Evolutionary conservation across 805 yeast genomes (phyloP).

Genomic region (Kluyveromyces aestuarii): DNA sequence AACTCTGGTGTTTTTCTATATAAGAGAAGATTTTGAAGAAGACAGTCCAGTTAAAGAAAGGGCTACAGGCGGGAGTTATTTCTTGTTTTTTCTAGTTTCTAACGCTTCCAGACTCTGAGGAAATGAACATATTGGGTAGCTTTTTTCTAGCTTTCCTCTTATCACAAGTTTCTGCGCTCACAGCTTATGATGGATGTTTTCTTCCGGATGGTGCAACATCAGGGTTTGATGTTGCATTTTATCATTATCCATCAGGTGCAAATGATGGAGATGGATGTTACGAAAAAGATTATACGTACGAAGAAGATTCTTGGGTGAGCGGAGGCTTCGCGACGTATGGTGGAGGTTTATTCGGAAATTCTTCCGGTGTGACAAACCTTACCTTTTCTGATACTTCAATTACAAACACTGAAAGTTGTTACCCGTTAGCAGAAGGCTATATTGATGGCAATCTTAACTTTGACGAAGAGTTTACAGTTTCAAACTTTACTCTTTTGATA

Average conservation of each 20-base stretch:
- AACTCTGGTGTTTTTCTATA: no score
- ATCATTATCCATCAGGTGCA: not conserved
- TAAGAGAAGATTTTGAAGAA: no score
- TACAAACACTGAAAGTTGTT: not conserved
- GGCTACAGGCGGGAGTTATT: not conserved
- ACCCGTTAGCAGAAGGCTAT: not conserved
- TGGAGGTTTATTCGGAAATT: constrained; percentile 3
- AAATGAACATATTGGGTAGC: not conserved
- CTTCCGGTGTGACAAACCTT: constrained; percentile 5
- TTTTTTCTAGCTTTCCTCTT: not conserved
- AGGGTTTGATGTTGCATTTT: constrained; percentile 1
- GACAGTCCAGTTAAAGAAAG: no score
- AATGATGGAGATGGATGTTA: not conserved
- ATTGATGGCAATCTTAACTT: not conserved
- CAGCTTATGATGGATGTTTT: not conserved
- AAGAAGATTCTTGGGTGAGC: not conserved
- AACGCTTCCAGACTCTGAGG: not conserved
- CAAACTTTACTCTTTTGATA: constrained; percentile 17
- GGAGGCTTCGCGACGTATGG: constrained; percentile 7
- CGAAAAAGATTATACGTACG: not conserved
- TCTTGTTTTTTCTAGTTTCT: not conserved
- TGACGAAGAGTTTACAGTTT: not conserved
- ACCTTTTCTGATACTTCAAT: constrained; percentile 1
- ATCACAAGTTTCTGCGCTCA: not conserved
- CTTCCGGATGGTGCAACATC: not conserved